Evolutionary conservation across 441 rosid genomes (phyloP).

Genomic region (Geranium incanum): DNA sequence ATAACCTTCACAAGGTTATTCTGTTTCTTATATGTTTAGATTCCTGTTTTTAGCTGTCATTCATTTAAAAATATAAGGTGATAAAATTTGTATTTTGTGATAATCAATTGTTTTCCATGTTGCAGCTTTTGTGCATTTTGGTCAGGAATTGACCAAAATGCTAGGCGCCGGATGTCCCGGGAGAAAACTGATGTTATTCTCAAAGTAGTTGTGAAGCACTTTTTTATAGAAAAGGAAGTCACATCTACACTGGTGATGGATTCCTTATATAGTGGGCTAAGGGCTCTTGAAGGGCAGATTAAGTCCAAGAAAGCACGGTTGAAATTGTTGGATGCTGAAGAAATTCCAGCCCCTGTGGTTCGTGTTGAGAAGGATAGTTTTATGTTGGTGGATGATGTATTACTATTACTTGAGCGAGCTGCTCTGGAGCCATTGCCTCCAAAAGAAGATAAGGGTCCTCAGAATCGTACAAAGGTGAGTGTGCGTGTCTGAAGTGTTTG

Average conservation of each 20-base stretch:
- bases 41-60: neutral
- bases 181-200: slow-evolving; percentile 74
- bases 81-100: slow-evolving; percentile 2
- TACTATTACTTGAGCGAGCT: slow-evolving; percentile 67
- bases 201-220: slow-evolving; percentile 78
- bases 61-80: neutral
- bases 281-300: slow-evolving; percentile 80
- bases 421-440: slow-evolving; percentile 78
- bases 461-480: slow-evolving; percentile 70
- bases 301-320: slow-evolving; percentile 55
- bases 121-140: slow-evolving; percentile 81
- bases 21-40: neutral
- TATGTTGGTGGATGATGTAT: slow-evolving; percentile 81
- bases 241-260: slow-evolving; percentile 96
- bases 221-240: slow-evolving; percentile 93
- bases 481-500: neutral
- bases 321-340: slow-evolving; percentile 53
- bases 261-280: slow-evolving; percentile 83
- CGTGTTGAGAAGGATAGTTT: slow-evolving; percentile 67
- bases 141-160: slow-evolving; percentile 68
- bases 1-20: neutral
- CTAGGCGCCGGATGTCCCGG: slow-evolving; percentile 63
- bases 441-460: slow-evolving; percentile 85
- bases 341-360: slow-evolving; percentile 80
- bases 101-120: slow-evolving; percentile 19